Percentiles rank a stretch among this genome's conserved stretches.
Conservation (phyloP, 768 basidiomycete genomes). For the Suillus decipiens region DNA sequence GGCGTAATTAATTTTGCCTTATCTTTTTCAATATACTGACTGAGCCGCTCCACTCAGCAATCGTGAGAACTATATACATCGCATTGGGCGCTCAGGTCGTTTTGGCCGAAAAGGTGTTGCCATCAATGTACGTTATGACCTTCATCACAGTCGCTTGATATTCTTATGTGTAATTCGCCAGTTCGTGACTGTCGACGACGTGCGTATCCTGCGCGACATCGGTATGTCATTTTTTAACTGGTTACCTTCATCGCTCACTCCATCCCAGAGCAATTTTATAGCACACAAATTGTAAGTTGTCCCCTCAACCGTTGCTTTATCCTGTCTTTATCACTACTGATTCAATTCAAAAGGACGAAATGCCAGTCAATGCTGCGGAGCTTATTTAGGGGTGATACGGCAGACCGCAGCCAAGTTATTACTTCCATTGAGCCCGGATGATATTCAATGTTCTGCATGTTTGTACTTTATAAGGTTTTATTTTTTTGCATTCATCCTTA, state of each 20-base stretch:
- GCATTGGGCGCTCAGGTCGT: constrained; percentile 98
- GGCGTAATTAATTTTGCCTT: constrained; percentile 57
- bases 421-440: constrained; percentile 8
- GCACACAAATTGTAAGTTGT: constrained; percentile 80
- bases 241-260: constrained; percentile 16
- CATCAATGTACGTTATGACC: constrained; percentile 76
- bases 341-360: constrained; percentile 74
- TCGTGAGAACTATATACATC: constrained; percentile 99
- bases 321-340: constrained; percentile 21
- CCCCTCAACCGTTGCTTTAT: constrained; percentile 6
- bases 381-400: constrained; percentile 61
- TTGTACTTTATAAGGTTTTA: constrained; percentile 23
- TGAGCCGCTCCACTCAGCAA: constrained; percentile 49
- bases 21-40: constrained; percentile 16
- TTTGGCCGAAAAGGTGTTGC: constrained; percentile 99
- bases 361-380: constrained; percentile 98
- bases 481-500: not conserved
- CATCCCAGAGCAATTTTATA: constrained; percentile 87
- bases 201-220: constrained; percentile 95
- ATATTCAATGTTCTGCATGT: constrained; percentile 13
- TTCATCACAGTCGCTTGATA: constrained; percentile 13
- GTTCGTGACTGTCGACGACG: constrained; percentile 95
- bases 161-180: constrained; percentile 34
- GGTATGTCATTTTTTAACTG: constrained; percentile 49
- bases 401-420: not conserved